A percentile compares a stretch with the other conserved stretches of the same genome.
phyloP scores from a whole-genome alignment of 108 stramenopile species.

The Skeletonema menzelii region DNA sequence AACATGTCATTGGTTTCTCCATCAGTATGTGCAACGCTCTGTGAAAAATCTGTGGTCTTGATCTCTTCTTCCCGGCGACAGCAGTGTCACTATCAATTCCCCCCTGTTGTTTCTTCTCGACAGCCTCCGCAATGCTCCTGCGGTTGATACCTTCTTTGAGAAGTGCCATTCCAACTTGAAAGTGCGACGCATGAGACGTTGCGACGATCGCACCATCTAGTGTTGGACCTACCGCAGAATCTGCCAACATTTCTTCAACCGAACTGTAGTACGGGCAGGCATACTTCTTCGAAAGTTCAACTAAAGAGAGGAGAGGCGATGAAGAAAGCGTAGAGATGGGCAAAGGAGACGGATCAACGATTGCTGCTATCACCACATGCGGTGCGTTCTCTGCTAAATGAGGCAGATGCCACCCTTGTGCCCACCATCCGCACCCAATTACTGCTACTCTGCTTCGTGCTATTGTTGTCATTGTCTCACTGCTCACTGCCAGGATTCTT shows the following conservation, averaged over 20 bases:
- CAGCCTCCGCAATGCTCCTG: slow-evolving; percentile 26
- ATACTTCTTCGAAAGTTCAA: slow-evolving; percentile 52
- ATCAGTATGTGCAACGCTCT: slow-evolving; percentile 63
- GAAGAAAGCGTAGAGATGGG: slow-evolving; percentile 55
- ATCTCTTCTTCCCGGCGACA: not conserved
- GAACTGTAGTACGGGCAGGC: slow-evolving; percentile 52
- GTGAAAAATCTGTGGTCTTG: slow-evolving; percentile 5
- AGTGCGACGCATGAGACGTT: slow-evolving; percentile 75
- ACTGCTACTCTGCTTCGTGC: slow-evolving; percentile 40
- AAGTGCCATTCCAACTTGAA: slow-evolving; percentile 45
- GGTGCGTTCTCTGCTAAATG: slow-evolving; percentile 49
- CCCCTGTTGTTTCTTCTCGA: slow-evolving; percentile 16
- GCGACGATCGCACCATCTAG: slow-evolving; percentile 70
- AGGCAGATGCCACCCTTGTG: slow-evolving; percentile 81
- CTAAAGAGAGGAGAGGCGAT: slow-evolving; percentile 57
- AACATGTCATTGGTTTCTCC: slow-evolving; percentile 84
- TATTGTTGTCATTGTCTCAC: not conserved
- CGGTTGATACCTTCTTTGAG: slow-evolving; percentile 44
- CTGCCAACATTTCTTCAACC: slow-evolving; percentile 50
- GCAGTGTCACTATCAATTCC: not conserved
- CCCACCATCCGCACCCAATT: slow-evolving; percentile 81
- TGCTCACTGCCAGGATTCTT: no score
- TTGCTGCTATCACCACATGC: slow-evolving; percentile 48
- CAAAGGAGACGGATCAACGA: slow-evolving; percentile 54
- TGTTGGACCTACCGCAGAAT: slow-evolving; percentile 30